Evolutionary conservation across 1,139 yeast genomes (phyloP).

Genomic region (Yamadazyma epiphylla): DNA sequence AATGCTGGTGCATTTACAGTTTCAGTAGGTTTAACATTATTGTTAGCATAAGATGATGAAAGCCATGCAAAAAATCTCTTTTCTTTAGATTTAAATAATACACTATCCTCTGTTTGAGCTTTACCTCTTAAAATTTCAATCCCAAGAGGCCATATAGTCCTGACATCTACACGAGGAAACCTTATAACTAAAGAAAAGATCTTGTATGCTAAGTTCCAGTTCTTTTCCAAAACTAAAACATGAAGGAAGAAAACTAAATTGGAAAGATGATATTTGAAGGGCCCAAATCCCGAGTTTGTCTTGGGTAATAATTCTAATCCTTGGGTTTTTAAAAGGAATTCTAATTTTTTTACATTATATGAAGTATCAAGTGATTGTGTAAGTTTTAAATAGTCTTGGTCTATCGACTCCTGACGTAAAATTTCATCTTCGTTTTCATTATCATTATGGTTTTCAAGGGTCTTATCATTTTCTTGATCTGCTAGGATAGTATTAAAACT

Average conservation of each 20-base stretch:
- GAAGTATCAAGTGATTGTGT: constrained; percentile 19
- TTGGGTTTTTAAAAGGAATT: constrained; percentile 19
- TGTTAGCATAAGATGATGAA: constrained; percentile 22
- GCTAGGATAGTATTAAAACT: constrained; percentile 3
- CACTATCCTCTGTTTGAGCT: constrained; percentile 3
- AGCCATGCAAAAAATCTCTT: constrained; percentile 32
- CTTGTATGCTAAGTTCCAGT: constrained; percentile 56
- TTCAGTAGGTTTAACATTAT: constrained; percentile 8
- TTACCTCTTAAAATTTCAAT: constrained; percentile 27
- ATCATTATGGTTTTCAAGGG: constrained; percentile 4
- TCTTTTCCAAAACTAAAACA: constrained; percentile 33
- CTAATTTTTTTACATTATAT: constrained; percentile 14
- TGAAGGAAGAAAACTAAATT: constrained; percentile 34
- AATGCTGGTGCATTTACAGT: constrained; percentile 31
- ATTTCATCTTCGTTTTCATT: constrained; percentile 9
- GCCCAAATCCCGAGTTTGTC: background rate
- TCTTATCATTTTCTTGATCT: constrained; percentile 1
- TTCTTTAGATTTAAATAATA: constrained; percentile 20
- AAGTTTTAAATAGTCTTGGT: constrained; percentile 12
- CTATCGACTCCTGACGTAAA: no score
- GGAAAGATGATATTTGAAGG: constrained; percentile 23
- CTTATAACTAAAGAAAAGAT: constrained; percentile 48
- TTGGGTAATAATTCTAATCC: constrained; percentile 32
- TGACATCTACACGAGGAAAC: constrained; percentile 46
- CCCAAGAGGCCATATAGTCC: constrained; percentile 60